Evolutionary conservation across 306 rosid genomes (phyloP).

Genomic region (Rosa lucieae): DNA sequence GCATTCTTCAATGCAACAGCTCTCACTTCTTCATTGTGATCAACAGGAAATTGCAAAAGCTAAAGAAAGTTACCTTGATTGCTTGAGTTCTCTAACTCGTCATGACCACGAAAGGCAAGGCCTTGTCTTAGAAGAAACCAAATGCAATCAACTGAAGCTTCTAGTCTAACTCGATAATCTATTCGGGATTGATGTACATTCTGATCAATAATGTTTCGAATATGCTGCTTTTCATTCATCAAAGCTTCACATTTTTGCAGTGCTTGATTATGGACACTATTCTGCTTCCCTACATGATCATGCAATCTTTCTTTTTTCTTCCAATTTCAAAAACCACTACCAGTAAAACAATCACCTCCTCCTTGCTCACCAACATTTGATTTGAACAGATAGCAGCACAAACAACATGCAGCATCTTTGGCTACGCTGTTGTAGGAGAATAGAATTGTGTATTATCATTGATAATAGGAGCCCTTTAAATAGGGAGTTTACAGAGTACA

Average conservation of each 20-base stretch:
- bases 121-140: neutral
- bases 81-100: neutral
- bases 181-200: neutral
- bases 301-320: neutral
- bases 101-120: neutral
- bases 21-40: neutral
- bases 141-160: neutral
- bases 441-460: no score
- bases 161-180: no score
- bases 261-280: neutral
- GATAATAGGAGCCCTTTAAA: no score
- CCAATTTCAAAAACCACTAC: neutral
- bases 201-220: neutral
- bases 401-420: neutral
- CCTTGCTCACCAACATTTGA: neutral
- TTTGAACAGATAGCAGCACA: conserved; percentile 8
- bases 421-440: no score
- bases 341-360: neutral
- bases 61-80: neutral
- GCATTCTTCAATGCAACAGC: neutral
- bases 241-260: neutral
- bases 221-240: neutral
- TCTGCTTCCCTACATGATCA: neutral
- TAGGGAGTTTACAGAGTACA: no score
- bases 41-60: neutral